Percentiles rank a stretch among this genome's conserved stretches.
Conservation (phyloP, 345 rosid species). For the Cardiospermum halicacabum region DNA sequence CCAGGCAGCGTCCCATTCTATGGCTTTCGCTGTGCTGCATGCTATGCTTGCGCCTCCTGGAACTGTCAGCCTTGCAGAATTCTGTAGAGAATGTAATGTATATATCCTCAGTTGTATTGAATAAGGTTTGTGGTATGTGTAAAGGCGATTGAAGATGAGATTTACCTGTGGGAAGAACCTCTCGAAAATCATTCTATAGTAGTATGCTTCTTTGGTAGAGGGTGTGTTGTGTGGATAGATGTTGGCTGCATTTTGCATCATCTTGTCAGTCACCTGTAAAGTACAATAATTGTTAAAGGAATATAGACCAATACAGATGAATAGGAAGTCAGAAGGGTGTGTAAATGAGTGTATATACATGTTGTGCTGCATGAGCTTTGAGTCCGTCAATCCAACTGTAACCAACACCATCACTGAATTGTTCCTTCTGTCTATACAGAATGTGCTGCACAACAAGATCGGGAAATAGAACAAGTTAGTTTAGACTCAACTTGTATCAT, state of each 20-base stretch:
- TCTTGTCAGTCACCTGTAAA: constrained; percentile 69
- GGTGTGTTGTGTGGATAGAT: constrained; percentile 89
- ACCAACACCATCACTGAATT: constrained; percentile 96
- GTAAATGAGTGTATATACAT: constrained; percentile 54
- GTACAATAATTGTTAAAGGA: neutral
- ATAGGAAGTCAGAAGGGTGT: neutral
- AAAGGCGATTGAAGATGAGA: neutral
- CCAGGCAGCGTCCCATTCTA: constrained; percentile 89
- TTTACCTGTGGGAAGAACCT: constrained; percentile 87
- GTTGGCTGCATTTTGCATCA: constrained; percentile 69
- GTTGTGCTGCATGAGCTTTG: constrained; percentile 67
- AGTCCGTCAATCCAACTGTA: constrained; percentile 99
- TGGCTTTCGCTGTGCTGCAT: constrained; percentile 85
- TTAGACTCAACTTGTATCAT: neutral
- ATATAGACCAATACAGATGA: neutral
- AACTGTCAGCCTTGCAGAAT: constrained; percentile 77
- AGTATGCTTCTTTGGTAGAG: constrained; percentile 76
- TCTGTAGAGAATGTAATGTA: no score
- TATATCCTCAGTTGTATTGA: no score
- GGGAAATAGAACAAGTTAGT: constrained; percentile 19
- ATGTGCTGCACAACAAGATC: constrained; percentile 49
- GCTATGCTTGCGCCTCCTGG: constrained; percentile 92
- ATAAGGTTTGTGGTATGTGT: no score
- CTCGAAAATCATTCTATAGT: constrained; percentile 87
- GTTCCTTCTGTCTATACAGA: constrained; percentile 93